phyloP scores from a whole-genome alignment of 1,139 yeast species.

The Yamadazyma conglobata region DNA sequence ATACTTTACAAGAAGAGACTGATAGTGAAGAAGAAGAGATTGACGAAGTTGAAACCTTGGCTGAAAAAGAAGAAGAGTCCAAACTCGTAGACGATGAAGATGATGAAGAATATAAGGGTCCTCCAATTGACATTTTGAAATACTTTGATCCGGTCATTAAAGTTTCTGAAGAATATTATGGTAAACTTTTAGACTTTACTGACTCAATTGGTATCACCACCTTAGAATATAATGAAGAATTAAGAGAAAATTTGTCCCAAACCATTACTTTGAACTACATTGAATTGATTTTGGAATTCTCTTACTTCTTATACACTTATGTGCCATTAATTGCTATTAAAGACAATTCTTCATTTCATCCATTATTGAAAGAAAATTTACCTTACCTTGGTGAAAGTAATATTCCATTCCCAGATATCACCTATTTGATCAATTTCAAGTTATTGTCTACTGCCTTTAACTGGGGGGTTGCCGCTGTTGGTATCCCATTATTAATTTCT shows the following conservation, averaged over 20 bases:
- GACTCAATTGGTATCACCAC: slow-evolving; percentile 40
- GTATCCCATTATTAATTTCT: slow-evolving; percentile 44
- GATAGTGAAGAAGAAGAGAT: slow-evolving; percentile 20
- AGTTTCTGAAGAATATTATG: slow-evolving; percentile 24
- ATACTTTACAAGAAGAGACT: slow-evolving; percentile 14
- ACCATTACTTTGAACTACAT: slow-evolving; percentile 46
- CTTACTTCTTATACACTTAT: slow-evolving; percentile 32
- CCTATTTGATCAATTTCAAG: slow-evolving; percentile 27
- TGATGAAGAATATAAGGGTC: slow-evolving; percentile 31
- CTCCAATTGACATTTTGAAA: slow-evolving; percentile 40
- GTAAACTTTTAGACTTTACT: slow-evolving; percentile 32
- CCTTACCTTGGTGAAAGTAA: slow-evolving; percentile 24
- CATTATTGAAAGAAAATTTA: slow-evolving; percentile 32
- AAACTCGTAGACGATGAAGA: slow-evolving; percentile 22
- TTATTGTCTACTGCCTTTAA: slow-evolving; percentile 30
- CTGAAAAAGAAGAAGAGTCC: slow-evolving; percentile 23
- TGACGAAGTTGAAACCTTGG: slow-evolving; percentile 21
- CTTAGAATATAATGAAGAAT: slow-evolving; percentile 39
- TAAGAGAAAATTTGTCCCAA: slow-evolving; percentile 49
- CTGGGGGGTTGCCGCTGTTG: slow-evolving; percentile 42
- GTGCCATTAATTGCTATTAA: slow-evolving; percentile 39
- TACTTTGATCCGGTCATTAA: slow-evolving; percentile 38
- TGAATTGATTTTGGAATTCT: slow-evolving; percentile 37
- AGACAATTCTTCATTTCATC: slow-evolving; percentile 38
- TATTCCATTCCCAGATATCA: slow-evolving; percentile 34